These are phyloP conservation scores for Salvia hispanica DNA, from an alignment of 257 asterid species.

Conservation along the genomic window DNA sequence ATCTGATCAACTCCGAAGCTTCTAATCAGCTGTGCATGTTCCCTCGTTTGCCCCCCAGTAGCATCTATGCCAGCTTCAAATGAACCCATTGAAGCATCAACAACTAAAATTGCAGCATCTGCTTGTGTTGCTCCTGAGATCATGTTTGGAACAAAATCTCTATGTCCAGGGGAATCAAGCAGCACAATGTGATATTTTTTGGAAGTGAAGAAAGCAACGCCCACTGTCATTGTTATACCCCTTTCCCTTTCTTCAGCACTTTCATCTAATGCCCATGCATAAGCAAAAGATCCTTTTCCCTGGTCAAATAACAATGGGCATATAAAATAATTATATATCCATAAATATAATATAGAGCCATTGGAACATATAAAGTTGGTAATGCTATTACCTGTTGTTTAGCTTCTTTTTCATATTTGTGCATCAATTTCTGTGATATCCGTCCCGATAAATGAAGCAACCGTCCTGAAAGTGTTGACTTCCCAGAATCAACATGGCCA, in stretches of 20 bases:
- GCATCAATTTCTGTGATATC: slow-evolving; percentile 82
- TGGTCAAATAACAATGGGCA: slow-evolving; percentile 42
- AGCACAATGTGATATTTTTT: slow-evolving; percentile 73
- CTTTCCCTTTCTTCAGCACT: slow-evolving; percentile 97
- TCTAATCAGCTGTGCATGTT: slow-evolving; percentile 87
- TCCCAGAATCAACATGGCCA: slow-evolving; percentile 99
- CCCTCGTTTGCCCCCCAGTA: slow-evolving; percentile 87
- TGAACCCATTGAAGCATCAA: slow-evolving; percentile 90
- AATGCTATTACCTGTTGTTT: slow-evolving; percentile 59
- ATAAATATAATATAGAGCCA: slow-evolving; percentile 31
- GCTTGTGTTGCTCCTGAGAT: slow-evolving; percentile 99
- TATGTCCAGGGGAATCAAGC: slow-evolving; percentile 98
- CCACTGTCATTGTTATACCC: slow-evolving; percentile 98
- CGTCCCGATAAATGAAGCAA: slow-evolving; percentile 82
- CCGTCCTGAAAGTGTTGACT: slow-evolving; percentile 97
- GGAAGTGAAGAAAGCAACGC: slow-evolving; percentile 83
- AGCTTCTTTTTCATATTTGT: slow-evolving; percentile 87
- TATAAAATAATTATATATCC: neutral
- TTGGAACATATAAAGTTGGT: slow-evolving; percentile 1
- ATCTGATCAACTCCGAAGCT: slow-evolving; percentile 96
- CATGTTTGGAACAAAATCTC: slow-evolving; percentile 98
- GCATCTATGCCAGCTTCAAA: slow-evolving; percentile 94
- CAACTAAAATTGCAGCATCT: slow-evolving; percentile 93
- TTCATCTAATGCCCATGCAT: slow-evolving; percentile 99
- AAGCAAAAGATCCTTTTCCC: slow-evolving; percentile 99